Percentiles rank a stretch among this genome's conserved stretches.
Evolutionary conservation across 768 basidiomycete species (phyloP).

Genomic region (Auriculariales sp.): DNA sequence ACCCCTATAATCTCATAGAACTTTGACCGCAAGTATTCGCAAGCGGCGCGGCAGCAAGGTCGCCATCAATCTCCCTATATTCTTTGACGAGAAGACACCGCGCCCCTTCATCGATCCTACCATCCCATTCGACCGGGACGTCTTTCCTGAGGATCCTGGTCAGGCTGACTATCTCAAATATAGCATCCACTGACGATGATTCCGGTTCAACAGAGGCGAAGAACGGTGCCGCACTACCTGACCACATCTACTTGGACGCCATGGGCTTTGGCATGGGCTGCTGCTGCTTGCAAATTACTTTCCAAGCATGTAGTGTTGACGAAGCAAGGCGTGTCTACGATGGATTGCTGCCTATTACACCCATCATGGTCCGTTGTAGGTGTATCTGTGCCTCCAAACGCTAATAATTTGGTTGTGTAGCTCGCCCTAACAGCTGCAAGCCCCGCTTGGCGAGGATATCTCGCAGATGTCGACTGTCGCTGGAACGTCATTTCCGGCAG

Average conservation of each 20-base stretch:
- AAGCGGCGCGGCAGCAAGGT: conserved; percentile 84
- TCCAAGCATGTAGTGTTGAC: conserved; percentile 87
- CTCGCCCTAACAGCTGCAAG: conserved; percentile 89
- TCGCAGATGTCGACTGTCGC: conserved; percentile 93
- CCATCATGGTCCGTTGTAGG: conserved; percentile 79
- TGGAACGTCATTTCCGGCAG: conserved; percentile 99
- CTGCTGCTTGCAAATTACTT: conserved; percentile 92
- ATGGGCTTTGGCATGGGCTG: conserved; percentile 99
- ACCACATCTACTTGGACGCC: conserved; percentile 96
- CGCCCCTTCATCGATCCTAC: conserved; percentile 83
- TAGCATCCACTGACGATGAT: not conserved
- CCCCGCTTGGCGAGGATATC: conserved; percentile 86
- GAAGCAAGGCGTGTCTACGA: conserved; percentile 93
- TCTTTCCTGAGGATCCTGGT: conserved; percentile 81
- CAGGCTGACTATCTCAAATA: conserved; percentile 11
- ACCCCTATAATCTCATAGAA: conserved; percentile 40
- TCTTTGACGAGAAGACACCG: conserved; percentile 75
- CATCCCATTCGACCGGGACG: conserved; percentile 74
- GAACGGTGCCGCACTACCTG: conserved; percentile 70
- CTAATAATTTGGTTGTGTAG: conserved; percentile 24
- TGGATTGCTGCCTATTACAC: conserved; percentile 86
- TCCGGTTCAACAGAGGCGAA: conserved; percentile 52
- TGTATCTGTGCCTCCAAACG: not conserved
- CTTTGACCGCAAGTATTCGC: conserved; percentile 94
- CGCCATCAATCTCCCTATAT: conserved; percentile 87